Percentiles rank a stretch among this genome's conserved stretches.
phyloP scores from a whole-genome alignment of 805 yeast genomes.

The Starmerella davenportii region DNA sequence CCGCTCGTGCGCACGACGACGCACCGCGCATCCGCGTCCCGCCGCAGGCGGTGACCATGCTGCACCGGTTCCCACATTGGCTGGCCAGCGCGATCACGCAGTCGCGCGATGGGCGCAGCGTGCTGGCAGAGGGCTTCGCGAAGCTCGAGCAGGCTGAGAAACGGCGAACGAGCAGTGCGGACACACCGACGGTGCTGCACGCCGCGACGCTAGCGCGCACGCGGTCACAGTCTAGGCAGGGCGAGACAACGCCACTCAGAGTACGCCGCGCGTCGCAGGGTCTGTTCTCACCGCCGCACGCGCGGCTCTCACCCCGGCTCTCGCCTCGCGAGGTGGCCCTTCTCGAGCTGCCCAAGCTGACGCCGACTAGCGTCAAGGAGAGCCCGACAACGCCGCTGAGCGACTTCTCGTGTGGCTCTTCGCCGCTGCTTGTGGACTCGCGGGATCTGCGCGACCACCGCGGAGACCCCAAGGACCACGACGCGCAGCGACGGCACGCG shows the following conservation, averaged over 20 bases:
- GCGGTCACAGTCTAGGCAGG: too few relatives aligned
- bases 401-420: background rate
- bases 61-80: constrained; percentile 37
- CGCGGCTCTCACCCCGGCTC: too few relatives aligned
- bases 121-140: constrained; percentile 38
- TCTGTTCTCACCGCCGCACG: too few relatives aligned
- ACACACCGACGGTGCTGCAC: too few relatives aligned
- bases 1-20: constrained; percentile 4
- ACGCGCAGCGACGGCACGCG: too few relatives aligned
- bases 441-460: background rate
- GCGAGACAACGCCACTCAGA: too few relatives aligned
- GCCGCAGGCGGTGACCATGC: constrained; percentile 3
- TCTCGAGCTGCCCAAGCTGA: constrained; percentile 2
- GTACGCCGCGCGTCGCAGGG: too few relatives aligned
- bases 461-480: constrained; percentile 1
- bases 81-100: constrained; percentile 25
- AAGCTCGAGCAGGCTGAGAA: constrained; percentile 53
- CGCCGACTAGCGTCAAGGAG: constrained; percentile 1
- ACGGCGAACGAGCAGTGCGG: constrained; percentile 25
- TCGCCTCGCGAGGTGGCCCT: too few relatives aligned
- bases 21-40: constrained; percentile 11
- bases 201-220: too few relatives aligned
- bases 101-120: constrained; percentile 25
- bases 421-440: constrained; percentile 1
- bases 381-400: constrained; percentile 8